These are phyloP conservation scores for Byssoonygena ceratinophila DNA, from an alignment of 2,329 filamentous ascomycete genomes.

Conservation along the genomic window DNA sequence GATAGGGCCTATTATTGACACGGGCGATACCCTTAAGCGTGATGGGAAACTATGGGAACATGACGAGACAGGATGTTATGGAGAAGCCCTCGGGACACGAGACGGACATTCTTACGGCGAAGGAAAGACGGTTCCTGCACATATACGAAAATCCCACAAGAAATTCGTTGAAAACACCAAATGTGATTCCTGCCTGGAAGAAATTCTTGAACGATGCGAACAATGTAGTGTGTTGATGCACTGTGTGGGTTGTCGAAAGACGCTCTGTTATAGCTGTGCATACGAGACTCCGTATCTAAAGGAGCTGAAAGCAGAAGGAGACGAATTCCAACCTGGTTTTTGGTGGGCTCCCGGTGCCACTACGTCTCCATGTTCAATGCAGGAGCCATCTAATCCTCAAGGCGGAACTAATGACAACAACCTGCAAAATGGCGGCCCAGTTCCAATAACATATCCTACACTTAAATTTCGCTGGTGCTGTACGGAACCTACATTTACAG, in stretches of 20 bases:
- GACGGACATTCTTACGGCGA: conserved; percentile 38
- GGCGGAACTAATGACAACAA: conserved; percentile 14
- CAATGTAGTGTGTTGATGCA: conserved; percentile 53
- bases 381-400: conserved; percentile 35
- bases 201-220: conserved; percentile 48
- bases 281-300: conserved; percentile 44
- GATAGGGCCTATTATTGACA: conserved; percentile 38
- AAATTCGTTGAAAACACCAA: conserved; percentile 45
- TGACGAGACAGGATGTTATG: conserved; percentile 44
- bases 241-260: conserved; percentile 51
- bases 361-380: conserved; percentile 49
- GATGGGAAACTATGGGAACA: conserved; percentile 49
- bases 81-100: conserved; percentile 45
- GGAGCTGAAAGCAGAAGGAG: conserved; percentile 21
- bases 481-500: conserved; percentile 49
- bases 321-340: conserved; percentile 30
- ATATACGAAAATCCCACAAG: conserved; percentile 44
- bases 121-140: conserved; percentile 45
- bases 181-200: conserved; percentile 45
- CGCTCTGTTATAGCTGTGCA: conserved; percentile 49
- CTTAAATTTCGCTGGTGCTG: conserved; percentile 52
- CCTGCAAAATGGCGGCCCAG: conserved; percentile 28
- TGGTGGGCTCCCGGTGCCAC: conserved; percentile 51
- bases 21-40: conserved; percentile 25
- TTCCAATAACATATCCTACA: conserved; percentile 35